Conservation (phyloP, 2,329 filamentous ascomycete genomes). For the Neopestalotiopsis sp. region DNA sequence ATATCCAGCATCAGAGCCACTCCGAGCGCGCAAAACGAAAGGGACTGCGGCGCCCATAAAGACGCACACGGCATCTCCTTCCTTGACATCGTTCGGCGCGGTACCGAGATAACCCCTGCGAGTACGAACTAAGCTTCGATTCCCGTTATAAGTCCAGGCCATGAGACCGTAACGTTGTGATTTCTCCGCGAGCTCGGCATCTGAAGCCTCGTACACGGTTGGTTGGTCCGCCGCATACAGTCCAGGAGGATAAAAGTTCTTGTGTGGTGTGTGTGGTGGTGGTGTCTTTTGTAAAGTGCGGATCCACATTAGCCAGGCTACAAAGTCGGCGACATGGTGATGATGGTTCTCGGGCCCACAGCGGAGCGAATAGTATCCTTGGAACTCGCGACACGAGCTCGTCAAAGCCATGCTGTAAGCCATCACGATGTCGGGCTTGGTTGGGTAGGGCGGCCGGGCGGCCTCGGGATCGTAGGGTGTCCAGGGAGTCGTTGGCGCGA, state of each 20-base stretch:
- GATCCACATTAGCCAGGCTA: conserved; percentile 11
- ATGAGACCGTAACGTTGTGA: conserved; percentile 10
- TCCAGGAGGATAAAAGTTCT: conserved; percentile 14
- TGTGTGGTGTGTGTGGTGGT: background rate
- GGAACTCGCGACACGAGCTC: background rate
- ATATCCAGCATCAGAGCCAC: conserved; percentile 4
- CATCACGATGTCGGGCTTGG: conserved; percentile 1
- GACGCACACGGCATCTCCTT: conserved; percentile 10
- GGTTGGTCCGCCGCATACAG: conserved; percentile 10
- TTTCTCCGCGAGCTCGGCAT: background rate
- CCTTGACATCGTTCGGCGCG: background rate
- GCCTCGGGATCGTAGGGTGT: background rate
- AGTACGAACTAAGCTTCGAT: conserved; percentile 2
- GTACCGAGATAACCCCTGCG: conserved; percentile 10
- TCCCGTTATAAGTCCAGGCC: background rate
- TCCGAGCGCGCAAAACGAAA: conserved; percentile 11
- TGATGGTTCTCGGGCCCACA: background rate
- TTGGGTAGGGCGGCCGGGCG: background rate
- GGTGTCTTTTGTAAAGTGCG: background rate
- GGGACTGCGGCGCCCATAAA: conserved; percentile 15
- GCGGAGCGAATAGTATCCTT: conserved; percentile 1
- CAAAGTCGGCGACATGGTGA: conserved; percentile 12
- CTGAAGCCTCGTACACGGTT: background rate
- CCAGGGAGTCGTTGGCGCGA: background rate
- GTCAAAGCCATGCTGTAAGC: conserved; percentile 14